These are phyloP conservation scores for Acanthamoeba lenticulata DNA, from an alignment of 208 protist species.

Conservation along the genomic window DNA sequence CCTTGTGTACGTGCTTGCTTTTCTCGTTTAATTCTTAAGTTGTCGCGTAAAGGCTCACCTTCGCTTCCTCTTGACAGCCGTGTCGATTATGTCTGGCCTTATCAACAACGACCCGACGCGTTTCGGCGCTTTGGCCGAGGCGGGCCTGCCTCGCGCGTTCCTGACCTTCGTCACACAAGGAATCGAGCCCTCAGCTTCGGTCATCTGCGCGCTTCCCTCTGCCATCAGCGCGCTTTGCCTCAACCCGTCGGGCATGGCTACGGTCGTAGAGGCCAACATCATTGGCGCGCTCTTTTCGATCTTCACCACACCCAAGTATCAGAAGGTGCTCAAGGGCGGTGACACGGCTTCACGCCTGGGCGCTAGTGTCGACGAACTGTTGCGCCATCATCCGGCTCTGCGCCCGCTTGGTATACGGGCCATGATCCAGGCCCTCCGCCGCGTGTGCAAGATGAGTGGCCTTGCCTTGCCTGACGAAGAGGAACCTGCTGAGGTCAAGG, in stretches of 20 bases:
- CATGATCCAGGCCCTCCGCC: constrained; percentile 4
- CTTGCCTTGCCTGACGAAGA: neutral
- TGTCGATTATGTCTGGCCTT: constrained; percentile 52
- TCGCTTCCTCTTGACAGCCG: too few relatives aligned
- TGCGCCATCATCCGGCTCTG: constrained; percentile 39
- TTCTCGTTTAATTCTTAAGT: neutral
- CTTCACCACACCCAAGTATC: constrained; percentile 50
- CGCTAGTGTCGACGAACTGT: constrained; percentile 36
- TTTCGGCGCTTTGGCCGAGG: neutral
- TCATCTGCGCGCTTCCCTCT: constrained; percentile 33
- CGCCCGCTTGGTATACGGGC: constrained; percentile 27
- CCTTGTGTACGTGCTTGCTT: constrained; percentile 9
- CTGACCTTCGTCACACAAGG: neutral
- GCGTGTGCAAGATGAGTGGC: constrained; percentile 46
- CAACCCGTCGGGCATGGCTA: neutral
- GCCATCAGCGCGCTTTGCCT: constrained; percentile 48
- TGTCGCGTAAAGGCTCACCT: too few relatives aligned
- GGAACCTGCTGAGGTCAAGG: neutral
- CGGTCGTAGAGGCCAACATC: constrained; percentile 27
- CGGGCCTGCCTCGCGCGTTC: constrained; percentile 2
- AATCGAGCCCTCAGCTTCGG: constrained; percentile 9
- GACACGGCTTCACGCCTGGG: constrained; percentile 56
- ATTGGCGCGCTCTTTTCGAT: constrained; percentile 44
- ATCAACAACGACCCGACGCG: constrained; percentile 66
- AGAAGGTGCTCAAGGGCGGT: constrained; percentile 37